A percentile compares a stretch with the other conserved stretches of the same genome.
These are phyloP conservation scores for Lentinula detonsa DNA, from an alignment of 768 basidiomycete genomes.

Conservation along the genomic window DNA sequence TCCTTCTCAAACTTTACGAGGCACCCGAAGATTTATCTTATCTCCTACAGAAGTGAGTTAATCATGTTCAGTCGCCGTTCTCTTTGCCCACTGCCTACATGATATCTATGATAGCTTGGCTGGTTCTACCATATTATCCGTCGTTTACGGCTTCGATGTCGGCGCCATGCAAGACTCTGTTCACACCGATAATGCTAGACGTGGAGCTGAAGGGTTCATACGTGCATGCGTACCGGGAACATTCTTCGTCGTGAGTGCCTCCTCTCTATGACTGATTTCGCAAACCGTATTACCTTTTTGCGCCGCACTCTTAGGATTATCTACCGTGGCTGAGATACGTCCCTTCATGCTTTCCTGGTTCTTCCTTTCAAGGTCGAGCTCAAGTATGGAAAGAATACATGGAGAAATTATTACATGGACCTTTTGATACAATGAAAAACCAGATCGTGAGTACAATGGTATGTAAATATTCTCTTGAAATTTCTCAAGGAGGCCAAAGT, in stretches of 20 bases:
- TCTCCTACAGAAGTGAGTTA: background rate
- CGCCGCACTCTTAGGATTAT: conserved; percentile 3
- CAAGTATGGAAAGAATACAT: conserved; percentile 28
- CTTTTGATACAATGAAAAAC: conserved; percentile 25
- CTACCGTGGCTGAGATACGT: conserved; percentile 22
- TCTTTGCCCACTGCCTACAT: background rate
- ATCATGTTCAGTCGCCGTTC: background rate
- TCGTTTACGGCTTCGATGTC: conserved; percentile 30
- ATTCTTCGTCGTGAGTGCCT: conserved; percentile 20
- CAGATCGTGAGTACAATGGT: conserved; percentile 18
- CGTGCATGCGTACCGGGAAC: conserved; percentile 21
- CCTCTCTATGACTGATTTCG: background rate
- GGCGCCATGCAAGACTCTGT: conserved; percentile 22
- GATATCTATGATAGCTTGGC: conserved; percentile 19
- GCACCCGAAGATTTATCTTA: background rate
- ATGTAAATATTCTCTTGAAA: background rate
- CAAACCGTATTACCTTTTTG: background rate
- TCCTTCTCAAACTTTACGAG: background rate
- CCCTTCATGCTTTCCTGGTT: conserved; percentile 26
- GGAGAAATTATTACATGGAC: conserved; percentile 26
- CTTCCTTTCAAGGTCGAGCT: conserved; percentile 31
- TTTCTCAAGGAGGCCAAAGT: conserved; percentile 2
- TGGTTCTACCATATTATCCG: conserved; percentile 24
- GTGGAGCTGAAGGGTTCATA: conserved; percentile 13
- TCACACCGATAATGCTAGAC: conserved; percentile 20